These are phyloP conservation scores for Mycena haematopus DNA, from an alignment of 768 basidiomycete genomes.

Conservation along the genomic window DNA sequence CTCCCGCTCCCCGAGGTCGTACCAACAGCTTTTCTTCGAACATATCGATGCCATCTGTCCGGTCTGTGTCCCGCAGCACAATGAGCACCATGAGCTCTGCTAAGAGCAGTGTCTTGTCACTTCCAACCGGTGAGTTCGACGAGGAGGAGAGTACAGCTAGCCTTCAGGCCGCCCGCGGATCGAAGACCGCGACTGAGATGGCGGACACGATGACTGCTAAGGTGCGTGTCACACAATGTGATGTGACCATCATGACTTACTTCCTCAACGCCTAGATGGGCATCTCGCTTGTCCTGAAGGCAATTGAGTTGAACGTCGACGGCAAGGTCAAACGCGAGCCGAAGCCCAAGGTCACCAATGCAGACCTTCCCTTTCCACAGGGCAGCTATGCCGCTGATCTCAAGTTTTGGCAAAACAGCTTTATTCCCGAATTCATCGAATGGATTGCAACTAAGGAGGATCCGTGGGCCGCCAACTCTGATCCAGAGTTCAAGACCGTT, in stretches of 20 bases:
- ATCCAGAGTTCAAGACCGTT: not conserved
- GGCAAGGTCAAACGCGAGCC: constrained; percentile 2
- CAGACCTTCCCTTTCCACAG: not conserved
- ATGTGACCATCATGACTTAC: not conserved
- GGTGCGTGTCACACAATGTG: not conserved
- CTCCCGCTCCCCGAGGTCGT: not conserved
- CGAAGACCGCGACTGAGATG: not conserved
- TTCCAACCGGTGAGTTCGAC: not conserved
- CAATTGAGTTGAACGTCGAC: not conserved
- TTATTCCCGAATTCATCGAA: not conserved
- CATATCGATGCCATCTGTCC: not conserved
- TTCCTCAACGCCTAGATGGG: not conserved
- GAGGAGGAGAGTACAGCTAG: not conserved
- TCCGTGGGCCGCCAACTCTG: not conserved
- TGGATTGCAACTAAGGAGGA: not conserved
- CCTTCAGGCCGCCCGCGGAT: not conserved
- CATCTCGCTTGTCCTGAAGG: not conserved
- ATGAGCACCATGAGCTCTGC: not conserved
- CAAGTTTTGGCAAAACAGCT: not conserved
- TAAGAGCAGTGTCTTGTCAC: not conserved
- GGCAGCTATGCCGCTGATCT: not conserved
- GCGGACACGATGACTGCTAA: not conserved
- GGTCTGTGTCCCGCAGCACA: too few species aligned
- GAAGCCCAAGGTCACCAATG: not conserved
- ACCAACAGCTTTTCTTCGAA: not conserved